Evolutionary conservation across 345 rosid species (phyloP), one percentile per base, ranked within the genome.

Genomic region (Eucalyptus cloeziana): DNA sequence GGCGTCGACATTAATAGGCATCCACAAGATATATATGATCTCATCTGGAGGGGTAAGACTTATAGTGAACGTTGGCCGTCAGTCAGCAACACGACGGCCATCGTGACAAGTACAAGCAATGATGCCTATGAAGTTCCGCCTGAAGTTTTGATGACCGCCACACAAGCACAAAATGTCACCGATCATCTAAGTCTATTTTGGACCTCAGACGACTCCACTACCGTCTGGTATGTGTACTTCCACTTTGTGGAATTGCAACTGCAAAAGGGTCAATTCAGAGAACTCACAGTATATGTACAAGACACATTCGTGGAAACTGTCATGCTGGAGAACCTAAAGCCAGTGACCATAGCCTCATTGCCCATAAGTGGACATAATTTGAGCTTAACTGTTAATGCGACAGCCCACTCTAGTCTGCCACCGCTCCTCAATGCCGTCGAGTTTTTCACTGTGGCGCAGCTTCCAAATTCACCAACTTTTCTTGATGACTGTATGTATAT

Each of bases 161-260:
- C 25, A 19, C 86, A 60, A 49, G 13, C 1, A 49, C 19, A 13
- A 13, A 56, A 45, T 52, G 52, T 52, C 56, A 54, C 51, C 0
- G 22, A 56, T 21, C 9, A 19, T 24, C 3, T 27, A 17, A 4
- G 2, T 33, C 5, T 43, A 12, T 1, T 0, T 0, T 54, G 19
- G 76, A 44, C 4, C 49, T 45, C 14, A 12, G 1, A 12, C 25
- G 1, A 86, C 52, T 45, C 80, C 40, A 45, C 86, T 3, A 12
- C 1, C 3, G 27, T 27, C 17, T 44, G 79, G 86, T 71, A 17
- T 31, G 10, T 86, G 3, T 89, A 89, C 54, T 86, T 89, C 6
- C 88, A 89, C 56, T 89, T 86, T 43, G 88, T 22, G 25, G 98
- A 91, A 92, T 87, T 49, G n/a, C 91, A 87, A 90, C 87, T 87